Evolutionary conservation across 2,329 filamentous ascomycete species (phyloP).

Genomic region (Alternaria sp.): DNA sequence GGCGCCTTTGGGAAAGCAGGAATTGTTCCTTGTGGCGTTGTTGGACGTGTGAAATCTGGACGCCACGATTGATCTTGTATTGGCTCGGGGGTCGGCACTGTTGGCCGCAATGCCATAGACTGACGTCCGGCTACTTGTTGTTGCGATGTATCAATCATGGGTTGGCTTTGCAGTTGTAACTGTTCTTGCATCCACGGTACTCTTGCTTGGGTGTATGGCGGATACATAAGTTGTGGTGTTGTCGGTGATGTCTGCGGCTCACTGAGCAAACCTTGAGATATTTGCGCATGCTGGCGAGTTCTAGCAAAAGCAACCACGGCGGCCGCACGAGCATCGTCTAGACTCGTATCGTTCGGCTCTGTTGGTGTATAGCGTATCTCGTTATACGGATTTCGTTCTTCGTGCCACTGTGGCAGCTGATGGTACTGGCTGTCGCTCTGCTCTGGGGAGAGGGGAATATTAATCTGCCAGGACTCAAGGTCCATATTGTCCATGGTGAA

Average conservation of each 20-base stretch:
- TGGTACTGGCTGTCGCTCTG: neutral
- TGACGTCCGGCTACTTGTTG: neutral
- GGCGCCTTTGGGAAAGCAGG: neutral
- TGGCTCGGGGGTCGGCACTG: neutral
- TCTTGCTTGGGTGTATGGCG: neutral
- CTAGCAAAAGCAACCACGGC: neutral
- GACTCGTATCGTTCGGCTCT: neutral
- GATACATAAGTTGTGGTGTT: neutral
- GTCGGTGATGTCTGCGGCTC: neutral
- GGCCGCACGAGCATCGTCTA: neutral
- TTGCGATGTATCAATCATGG: neutral
- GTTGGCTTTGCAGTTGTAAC: neutral
- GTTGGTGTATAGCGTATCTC: neutral
- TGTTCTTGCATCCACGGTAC: neutral
- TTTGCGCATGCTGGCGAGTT: neutral
- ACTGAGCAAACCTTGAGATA: neutral
- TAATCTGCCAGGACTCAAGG: neutral
- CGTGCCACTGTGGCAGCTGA: neutral
- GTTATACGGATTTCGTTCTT: neutral
- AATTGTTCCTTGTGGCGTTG: neutral
- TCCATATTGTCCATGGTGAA: neutral
- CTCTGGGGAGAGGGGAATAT: neutral
- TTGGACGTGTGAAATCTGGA: neutral
- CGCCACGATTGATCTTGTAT: neutral
- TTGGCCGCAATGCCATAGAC: neutral